Evolutionary conservation across 1,139 yeast genomes (phyloP), one percentile per base, ranked within the genome.

Genomic region (Lodderomyces orthopsilosis): DNA sequence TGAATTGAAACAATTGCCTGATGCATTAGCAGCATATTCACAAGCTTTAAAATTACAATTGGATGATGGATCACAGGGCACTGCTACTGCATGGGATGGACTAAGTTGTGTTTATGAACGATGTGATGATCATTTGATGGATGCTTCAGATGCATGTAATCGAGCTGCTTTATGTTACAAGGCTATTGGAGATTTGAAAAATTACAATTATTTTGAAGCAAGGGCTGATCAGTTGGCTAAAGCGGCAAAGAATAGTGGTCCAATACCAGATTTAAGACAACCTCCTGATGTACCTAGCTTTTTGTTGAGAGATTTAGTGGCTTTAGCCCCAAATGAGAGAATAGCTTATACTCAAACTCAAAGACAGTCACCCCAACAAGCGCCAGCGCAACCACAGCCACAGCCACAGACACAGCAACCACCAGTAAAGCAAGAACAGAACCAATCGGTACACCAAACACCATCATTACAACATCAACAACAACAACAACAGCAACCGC

Each of bases 41-140:
- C 85, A 81, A 57, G 86, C 85, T 1, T 69, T 80, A 30, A 63
- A 81, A 38, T 58, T 79, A 21, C 77, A 75, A 51, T 66, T 68
- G 42, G 81, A 77, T 40, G 79, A 74, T 41, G 69, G 68, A 12
- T 65, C 74, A 2, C 67, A 75, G 4, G 77, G 79, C 1, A 69
- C 76, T 4, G 85, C 83, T 2, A 67, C 80, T 8, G 83, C 85
- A 0, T 80, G 85, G 85, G 83, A 79, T 53, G 85, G 85, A 0
- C 61, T 80, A 37, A 68, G 78, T 41, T 77, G 83, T 57, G 84
- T 80, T n/a, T 80, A 80, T 53, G 85, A 79, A 54, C 63, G 83
- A 19, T 79, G 85, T 53, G 83, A 79, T 46, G 80, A 76, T 51
- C 85, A 79, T 53, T 63, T 75, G 22, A 64, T 66, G 52, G 85